These are phyloP conservation scores for Leccinum ambiguum DNA, from an alignment of 1,284 basidiomycete genomes.

Conservation along the genomic window DNA sequence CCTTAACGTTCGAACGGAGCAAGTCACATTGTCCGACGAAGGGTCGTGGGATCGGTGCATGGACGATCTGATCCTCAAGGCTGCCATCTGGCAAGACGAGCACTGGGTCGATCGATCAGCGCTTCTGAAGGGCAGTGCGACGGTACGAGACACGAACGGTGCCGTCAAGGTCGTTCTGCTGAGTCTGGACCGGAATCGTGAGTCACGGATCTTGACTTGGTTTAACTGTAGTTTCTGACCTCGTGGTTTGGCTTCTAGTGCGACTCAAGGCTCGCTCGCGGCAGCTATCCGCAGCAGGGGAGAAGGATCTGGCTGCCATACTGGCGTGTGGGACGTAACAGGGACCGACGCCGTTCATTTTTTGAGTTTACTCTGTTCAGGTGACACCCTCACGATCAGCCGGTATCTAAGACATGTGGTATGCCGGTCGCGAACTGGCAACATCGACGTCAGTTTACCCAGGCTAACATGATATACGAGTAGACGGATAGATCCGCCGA, in stretches of 20 bases:
- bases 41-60: constrained; percentile 58
- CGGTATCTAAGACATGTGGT: no score
- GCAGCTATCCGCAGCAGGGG: constrained; percentile 74
- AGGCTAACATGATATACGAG: constrained; percentile 83
- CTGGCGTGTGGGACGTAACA: constrained; percentile 43
- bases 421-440: no score
- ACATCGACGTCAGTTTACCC: constrained; percentile 40
- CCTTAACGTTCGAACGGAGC: constrained; percentile 82
- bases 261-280: constrained; percentile 83
- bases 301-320: constrained; percentile 69
- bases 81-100: constrained; percentile 89
- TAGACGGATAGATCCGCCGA: constrained; percentile 35
- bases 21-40: constrained; percentile 69
- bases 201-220: constrained; percentile 35
- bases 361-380: constrained; percentile 5
- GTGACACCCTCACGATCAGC: no score
- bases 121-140: constrained; percentile 51
- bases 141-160: constrained; percentile 37
- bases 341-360: background rate
- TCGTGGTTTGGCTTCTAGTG: constrained; percentile 42
- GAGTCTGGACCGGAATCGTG: constrained; percentile 90
- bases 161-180: constrained; percentile 86
- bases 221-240: constrained; percentile 16
- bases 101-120: constrained; percentile 87
- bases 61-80: constrained; percentile 94